Evolutionary conservation across 2,329 filamentous ascomycete species (phyloP).

Genomic region (Ophiostoma montium): DNA sequence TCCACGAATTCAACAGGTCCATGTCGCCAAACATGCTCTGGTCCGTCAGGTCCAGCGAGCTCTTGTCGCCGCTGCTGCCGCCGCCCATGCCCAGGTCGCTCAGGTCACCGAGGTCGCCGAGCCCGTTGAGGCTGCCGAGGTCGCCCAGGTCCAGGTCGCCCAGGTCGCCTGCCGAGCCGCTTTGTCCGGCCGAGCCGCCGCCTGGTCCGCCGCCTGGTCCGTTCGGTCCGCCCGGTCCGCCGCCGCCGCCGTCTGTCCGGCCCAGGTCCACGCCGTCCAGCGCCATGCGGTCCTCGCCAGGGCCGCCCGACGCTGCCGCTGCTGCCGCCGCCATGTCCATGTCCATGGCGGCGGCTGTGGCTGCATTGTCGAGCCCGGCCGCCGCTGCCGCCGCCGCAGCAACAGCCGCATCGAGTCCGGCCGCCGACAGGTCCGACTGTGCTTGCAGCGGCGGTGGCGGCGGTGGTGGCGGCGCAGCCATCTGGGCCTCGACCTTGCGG

Average conservation of each 20-base stretch:
- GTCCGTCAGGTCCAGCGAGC: slow-evolving; percentile 11
- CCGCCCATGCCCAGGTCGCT: slow-evolving; percentile 6
- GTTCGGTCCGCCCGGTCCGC: no score
- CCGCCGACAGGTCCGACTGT: background rate
- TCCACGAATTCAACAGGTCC: slow-evolving; percentile 14
- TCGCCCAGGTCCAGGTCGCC: slow-evolving; percentile 10
- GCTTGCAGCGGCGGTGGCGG: slow-evolving; percentile 1
- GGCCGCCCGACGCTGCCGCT: slow-evolving; percentile 1
- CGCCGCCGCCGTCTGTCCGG: no score
- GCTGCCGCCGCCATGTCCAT: slow-evolving; percentile 1
- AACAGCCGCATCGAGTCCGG: background rate
- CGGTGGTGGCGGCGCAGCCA: slow-evolving; percentile 23
- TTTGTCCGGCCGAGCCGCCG: background rate
- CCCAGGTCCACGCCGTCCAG: background rate
- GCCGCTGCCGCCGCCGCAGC: background rate
- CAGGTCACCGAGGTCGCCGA: slow-evolving; percentile 10
- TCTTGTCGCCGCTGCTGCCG: slow-evolving; percentile 1
- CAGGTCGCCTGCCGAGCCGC: slow-evolving; percentile 4
- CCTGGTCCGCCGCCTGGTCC: background rate
- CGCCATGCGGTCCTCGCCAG: slow-evolving; percentile 4
- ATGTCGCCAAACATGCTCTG: slow-evolving; percentile 15
- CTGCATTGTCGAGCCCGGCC: slow-evolving; percentile 3
- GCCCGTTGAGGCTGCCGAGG: slow-evolving; percentile 5
- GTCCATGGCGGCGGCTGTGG: slow-evolving; percentile 6
- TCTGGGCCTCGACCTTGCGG: slow-evolving; percentile 51